A percentile compares a stretch with the other conserved stretches of the same genome.
Evolutionary conservation across 1,139 yeast genomes (phyloP).

Genomic region (Diutina neorugosa): DNA sequence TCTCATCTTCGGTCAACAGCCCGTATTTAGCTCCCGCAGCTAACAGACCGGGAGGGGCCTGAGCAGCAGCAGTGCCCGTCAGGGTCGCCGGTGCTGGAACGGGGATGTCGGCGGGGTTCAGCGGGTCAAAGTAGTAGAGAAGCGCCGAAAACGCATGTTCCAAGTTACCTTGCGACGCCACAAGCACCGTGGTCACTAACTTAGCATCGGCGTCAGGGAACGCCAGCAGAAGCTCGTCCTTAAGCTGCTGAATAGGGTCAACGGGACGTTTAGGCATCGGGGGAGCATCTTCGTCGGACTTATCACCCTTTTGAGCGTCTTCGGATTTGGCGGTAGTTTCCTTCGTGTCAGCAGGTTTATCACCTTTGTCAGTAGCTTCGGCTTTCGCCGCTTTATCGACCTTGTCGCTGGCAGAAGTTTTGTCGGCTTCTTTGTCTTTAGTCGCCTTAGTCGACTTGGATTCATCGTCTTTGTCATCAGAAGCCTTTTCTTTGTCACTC

Average conservation of each 20-base stretch:
- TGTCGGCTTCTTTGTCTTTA: background rate
- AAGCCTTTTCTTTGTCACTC: background rate
- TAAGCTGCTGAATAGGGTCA: constrained; percentile 42
- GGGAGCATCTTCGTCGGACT: constrained; percentile 33
- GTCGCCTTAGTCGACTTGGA: background rate
- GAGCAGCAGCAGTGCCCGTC: background rate
- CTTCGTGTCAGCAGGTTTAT: background rate
- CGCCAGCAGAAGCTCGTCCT: constrained; percentile 58
- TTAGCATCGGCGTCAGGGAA: constrained; percentile 68
- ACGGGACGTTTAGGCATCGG: constrained; percentile 64
- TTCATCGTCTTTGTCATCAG: background rate
- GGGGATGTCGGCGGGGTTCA: constrained; percentile 30
- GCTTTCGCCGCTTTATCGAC: constrained; percentile 7
- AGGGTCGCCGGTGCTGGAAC: background rate
- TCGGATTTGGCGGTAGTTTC: background rate
- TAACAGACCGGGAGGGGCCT: background rate
- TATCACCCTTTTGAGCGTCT: background rate
- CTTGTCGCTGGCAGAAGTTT: constrained; percentile 4
- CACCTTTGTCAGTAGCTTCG: background rate
- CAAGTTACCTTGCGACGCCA: constrained; percentile 71
- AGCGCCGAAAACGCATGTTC: constrained; percentile 87
- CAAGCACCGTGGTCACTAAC: constrained; percentile 62
- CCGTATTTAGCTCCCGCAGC: constrained; percentile 3
- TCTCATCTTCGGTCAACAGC: constrained; percentile 54
- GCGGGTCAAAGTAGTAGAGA: constrained; percentile 69